phyloP scores from a whole-genome alignment of 2,329 filamentous ascomycete genomes.

The Cordyceps cateniannulata region DNA sequence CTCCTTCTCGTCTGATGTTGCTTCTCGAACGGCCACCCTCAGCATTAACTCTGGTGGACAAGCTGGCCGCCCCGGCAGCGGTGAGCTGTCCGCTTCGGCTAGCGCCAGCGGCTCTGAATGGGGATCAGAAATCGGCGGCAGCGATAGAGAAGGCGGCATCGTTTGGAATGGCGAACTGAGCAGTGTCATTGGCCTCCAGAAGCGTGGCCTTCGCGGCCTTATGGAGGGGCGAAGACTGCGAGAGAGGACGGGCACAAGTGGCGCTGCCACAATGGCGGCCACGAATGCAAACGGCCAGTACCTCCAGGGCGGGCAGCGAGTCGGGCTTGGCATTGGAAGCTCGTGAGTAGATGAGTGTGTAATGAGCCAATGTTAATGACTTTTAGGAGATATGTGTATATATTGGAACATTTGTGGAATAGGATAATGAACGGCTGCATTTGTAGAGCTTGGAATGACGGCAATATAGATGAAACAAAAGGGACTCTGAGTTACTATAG shows the following conservation, averaged over 20 bases:
- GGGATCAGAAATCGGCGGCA: constrained; percentile 48
- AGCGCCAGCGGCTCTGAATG: constrained; percentile 50
- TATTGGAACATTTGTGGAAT: neutral
- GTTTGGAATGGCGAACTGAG: constrained; percentile 77
- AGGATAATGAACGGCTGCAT: neutral
- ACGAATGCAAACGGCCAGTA: constrained; percentile 23
- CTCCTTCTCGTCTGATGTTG: constrained; percentile 25
- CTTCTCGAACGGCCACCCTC: constrained; percentile 32
- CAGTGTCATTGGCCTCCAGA: constrained; percentile 91
- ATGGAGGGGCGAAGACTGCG: constrained; percentile 91
- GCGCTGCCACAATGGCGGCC: constrained; percentile 25
- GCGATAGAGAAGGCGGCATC: constrained; percentile 37
- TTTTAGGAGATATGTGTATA: constrained; percentile 12
- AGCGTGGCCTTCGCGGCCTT: constrained; percentile 79
- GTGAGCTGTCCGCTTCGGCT: constrained; percentile 42
- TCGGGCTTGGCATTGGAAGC: constrained; percentile 49
- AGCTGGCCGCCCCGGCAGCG: constrained; percentile 34
- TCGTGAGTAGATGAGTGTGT: constrained; percentile 23
- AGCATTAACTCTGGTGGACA: constrained; percentile 41
- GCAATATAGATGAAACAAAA: neutral
- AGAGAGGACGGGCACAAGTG: constrained; percentile 53
- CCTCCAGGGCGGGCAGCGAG: constrained; percentile 28
- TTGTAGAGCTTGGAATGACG: neutral
- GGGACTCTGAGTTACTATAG: neutral
- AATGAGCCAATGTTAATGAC: constrained; percentile 2